Base-by-base conservation (phyloP, 2,329 filamentous ascomycete species). In the Cladosporium sp. region DNA sequence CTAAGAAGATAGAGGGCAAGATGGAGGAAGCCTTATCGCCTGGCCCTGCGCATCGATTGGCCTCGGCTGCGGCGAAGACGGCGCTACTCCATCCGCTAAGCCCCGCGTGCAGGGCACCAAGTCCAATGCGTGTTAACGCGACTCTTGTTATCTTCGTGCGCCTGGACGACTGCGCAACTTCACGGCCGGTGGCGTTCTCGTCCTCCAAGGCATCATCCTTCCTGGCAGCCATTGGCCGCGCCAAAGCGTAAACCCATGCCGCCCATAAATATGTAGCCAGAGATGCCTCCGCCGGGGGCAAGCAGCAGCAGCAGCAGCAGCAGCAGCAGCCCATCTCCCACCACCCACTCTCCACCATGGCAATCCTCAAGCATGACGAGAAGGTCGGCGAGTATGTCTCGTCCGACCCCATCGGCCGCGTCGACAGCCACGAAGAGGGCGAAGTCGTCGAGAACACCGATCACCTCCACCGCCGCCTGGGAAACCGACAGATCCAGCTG, bases 401-500 rank as follows among this genome's bases (percentile, higher is more conserved):
- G 45, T 17, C 45, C 5, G 28, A n/a, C 4, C 45, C 45, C 3
- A 48, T 48, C 45, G 34, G 25, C 13, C 45, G 28, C 25, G 7
- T 8, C 45, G 45, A 48, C 28, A 48, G 45, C 45, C n/a, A 48
- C 9, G 45, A 48, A 19, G 24, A 37, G 17, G 57, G 59, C 28
- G 45, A 53, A 15, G 22, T 60, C 17, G 58, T 60, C 17, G 63
- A 65, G 58, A 65, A 67, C 55, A 58, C 60, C 58, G 66, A 68
- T 52, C 61, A 67, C 39, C 62, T 71, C 3, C 68, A 70, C 13
- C 66, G 68, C 17, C 63, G 63, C 42, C 64, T 71, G 10, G 64
- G 64, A 28, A 70, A 71, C 53, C 63, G 69, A 32, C 66, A 70
- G 50, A 72, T 72, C 42, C 70, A 72, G 52, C 63, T 72, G 37